Base-by-base conservation (phyloP, 352 stramenopile genomes). In the Phytophthora cryptogea region DNA sequence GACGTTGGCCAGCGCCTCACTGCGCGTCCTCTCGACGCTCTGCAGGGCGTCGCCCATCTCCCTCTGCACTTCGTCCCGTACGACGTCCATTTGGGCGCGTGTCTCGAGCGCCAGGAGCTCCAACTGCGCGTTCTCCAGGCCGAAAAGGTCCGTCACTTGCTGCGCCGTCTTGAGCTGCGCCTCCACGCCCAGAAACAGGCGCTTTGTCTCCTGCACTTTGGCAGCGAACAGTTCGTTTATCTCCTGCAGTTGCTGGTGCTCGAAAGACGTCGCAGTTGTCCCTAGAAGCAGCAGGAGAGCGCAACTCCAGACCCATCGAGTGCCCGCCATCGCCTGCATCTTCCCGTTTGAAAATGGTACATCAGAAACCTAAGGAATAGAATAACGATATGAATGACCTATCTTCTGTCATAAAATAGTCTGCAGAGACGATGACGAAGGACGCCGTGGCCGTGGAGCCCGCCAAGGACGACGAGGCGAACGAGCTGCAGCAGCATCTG, bases 401-500 rank as follows among this genome's bases (percentile, higher is more conserved):
- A 10, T 14, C 5, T 41, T 23, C 8, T 8, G n/a, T 40, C 45
- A 16, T 53, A 47, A 46, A 9, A 32, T 45, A 8, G 11, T 23
- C 36, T 5, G 23, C 7, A 13, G 6, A 28, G 0, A 36, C 6
- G 8, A 78, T 78, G 69, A 31, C 56, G 17, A 77, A 74, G 55
- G 56, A 64, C 39, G 30, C 36, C 30, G 28, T 62, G 28, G 49
- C 41, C 9, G 33, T 69, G 35, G 57, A 74, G 11, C 16, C 40
- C 30, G 36, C 58, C 37, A 81, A 81, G 56, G 80, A 86, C 14
- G 80, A 88, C 51, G 75, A 84, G 62, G 63, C 74, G 36, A 55
- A 72, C 31, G 80, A 82, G 49, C 73, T 91, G 50, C 82, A 90
- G 74, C 67, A 82, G 72, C 79, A 90, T 51, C 68, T 91, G 57